Base-by-base conservation (phyloP, 805 yeast genomes). In the Starmerella bombi region DNA sequence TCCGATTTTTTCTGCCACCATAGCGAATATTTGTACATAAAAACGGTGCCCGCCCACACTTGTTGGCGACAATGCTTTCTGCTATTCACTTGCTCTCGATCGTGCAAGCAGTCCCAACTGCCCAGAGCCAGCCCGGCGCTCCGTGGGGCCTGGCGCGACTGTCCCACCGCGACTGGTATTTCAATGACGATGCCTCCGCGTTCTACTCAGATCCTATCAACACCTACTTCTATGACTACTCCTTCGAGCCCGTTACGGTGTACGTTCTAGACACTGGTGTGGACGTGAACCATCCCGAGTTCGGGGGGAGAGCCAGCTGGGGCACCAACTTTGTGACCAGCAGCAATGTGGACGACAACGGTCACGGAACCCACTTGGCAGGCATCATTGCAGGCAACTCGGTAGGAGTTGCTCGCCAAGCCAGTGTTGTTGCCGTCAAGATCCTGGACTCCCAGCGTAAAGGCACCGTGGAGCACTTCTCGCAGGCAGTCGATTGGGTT, bases 291-390 rank as follows among this genome's bases (percentile, higher is more conserved):
- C 95, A 85, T 59, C 69, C 66, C 27, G 91, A 84, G 55, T 85
- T 85, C 55, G 78, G 65, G 9, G 86, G 86, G 35, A 75, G 95
- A 64, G 93, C 94, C 34, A 58, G 59, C 30, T 82, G 93, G 93
- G 94, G 94, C 51, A 70, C 76, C 37, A 82, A 93, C 43, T 68
- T 82, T 50, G 93, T 93, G 50, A 52, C 61, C 38, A 78, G 77
- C 53, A 83, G 75, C 52, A 70, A 69, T 40, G 84, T 77, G 50
- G 94, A 86, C 59, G 91, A 84, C 39, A 80, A 82, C 54, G 96
- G 95, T 38, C 96, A 85, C 62, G 96, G 96, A 56, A 83, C 94
- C 34, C 96, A 85, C 57, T 83, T 93, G 65, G 94, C 95, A n/a
- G 96, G 94, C 63, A 84, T 93, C 27, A 82, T 86, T 54, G 94